Percentiles rank a stretch among this genome's conserved stretches.
These are phyloP conservation scores for Astrothelium subdiscretum DNA, from an alignment of 495 filamentous ascomycete species.

Conservation along the genomic window DNA sequence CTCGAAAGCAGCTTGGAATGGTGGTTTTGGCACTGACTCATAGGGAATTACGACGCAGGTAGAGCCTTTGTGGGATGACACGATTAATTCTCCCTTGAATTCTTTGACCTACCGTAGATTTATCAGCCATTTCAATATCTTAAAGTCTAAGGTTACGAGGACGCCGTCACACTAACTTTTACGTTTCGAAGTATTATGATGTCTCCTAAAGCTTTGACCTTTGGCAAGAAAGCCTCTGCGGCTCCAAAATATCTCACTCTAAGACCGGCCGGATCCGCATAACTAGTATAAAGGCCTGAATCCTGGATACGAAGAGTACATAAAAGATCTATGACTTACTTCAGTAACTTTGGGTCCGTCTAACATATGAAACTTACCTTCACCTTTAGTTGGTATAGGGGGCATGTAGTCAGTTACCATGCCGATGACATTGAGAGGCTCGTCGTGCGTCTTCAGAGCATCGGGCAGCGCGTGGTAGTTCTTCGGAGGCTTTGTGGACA, in stretches of 20 bases:
- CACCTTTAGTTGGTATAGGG: constrained; percentile 30
- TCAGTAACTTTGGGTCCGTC: background rate
- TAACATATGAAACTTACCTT: constrained; percentile 30
- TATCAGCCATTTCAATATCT: background rate
- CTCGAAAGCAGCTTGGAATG: background rate
- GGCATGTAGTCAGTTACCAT: constrained; percentile 36
- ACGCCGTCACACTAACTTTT: constrained; percentile 5
- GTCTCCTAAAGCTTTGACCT: constrained; percentile 18
- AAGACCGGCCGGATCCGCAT: constrained; percentile 8
- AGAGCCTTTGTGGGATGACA: background rate
- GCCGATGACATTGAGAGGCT: constrained; percentile 18
- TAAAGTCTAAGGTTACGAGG: background rate
- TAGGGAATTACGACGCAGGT: background rate
- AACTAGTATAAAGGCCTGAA: background rate
- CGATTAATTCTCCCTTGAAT: background rate
- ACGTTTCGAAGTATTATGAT: constrained; percentile 21
- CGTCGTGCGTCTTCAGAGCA: constrained; percentile 5
- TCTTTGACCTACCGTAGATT: background rate
- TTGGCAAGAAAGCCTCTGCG: constrained; percentile 11
- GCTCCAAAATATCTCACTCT: constrained; percentile 17
- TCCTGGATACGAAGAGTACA: constrained; percentile 20
- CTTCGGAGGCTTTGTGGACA: background rate
- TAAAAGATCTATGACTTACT: constrained; percentile 9
- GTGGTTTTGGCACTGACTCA: background rate
- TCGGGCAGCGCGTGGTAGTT: background rate